Evolutionary conservation across 306 rosid genomes (phyloP).

Genomic region (Vigna angularis): DNA sequence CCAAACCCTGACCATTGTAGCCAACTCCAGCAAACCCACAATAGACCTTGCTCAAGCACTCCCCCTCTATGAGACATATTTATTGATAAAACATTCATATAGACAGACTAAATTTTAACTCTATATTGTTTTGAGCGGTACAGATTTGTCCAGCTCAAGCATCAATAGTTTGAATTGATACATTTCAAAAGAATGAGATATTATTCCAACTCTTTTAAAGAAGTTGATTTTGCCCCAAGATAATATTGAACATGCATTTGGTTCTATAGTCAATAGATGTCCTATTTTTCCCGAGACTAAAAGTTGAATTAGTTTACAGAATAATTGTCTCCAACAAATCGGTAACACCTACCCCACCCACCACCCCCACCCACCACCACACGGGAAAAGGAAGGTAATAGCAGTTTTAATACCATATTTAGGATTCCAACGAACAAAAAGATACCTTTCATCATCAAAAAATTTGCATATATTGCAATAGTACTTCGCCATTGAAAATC

Average conservation of each 20-base stretch:
- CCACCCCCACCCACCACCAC: no score
- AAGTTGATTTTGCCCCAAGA: no score
- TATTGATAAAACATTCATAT: slow-evolving; percentile 13
- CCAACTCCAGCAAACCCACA: no score
- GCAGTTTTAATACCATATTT: slow-evolving; percentile 19
- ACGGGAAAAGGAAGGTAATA: background rate
- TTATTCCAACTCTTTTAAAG: background rate
- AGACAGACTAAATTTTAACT: slow-evolving; percentile 25
- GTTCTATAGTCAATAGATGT: no score
- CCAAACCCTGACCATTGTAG: no score
- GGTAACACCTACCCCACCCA: no score
- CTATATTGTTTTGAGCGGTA: background rate
- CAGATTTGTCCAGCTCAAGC: slow-evolving; percentile 33
- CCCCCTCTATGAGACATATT: slow-evolving; percentile 15
- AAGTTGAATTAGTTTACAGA: no score
- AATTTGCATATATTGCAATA: slow-evolving; percentile 94
- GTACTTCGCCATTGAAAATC: slow-evolving; percentile 88
- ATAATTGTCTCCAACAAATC: no score
- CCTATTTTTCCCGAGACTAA: no score
- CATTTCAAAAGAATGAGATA: slow-evolving; percentile 13
- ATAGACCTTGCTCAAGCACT: no score
- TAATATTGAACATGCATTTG: no score
- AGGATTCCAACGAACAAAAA: slow-evolving; percentile 35
- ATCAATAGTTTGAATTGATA: slow-evolving; percentile 16
- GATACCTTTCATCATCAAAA: slow-evolving; percentile 97